Evolutionary conservation across 1,139 yeast genomes (phyloP).

Genomic region (Candida sojae): DNA sequence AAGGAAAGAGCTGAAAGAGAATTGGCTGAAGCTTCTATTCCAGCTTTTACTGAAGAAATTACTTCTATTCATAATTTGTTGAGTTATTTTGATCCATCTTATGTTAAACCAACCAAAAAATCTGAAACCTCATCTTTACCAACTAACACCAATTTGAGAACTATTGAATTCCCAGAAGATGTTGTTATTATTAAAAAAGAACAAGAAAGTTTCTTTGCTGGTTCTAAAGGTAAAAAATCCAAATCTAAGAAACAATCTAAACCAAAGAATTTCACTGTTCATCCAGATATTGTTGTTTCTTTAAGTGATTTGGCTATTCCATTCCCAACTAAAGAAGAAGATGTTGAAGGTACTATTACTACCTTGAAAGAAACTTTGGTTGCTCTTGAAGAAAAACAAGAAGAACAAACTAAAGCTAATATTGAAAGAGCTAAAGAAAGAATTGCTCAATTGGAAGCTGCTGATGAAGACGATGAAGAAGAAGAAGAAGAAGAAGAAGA

Average conservation of each 20-base stretch:
- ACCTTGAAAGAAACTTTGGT: conserved; percentile 74
- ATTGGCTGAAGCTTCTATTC: conserved; percentile 69
- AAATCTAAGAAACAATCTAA: conserved; percentile 46
- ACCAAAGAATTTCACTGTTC: conserved; percentile 61
- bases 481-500: conserved; percentile 20
- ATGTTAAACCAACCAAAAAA: conserved; percentile 56
- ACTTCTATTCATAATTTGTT: conserved; percentile 72
- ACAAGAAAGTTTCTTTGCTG: conserved; percentile 57
- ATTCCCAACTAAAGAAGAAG: conserved; percentile 79
- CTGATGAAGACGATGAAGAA: conserved; percentile 32
- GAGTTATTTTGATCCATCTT: conserved; percentile 75
- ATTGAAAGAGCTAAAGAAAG: conserved; percentile 75
- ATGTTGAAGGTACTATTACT: conserved; percentile 65
- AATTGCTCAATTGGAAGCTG: conserved; percentile 62
- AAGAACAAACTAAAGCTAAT: conserved; percentile 76
- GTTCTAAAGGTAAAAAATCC: conserved; percentile 50
- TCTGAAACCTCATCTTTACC: conserved; percentile 25
- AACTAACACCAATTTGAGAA: conserved; percentile 37
- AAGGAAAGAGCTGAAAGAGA: conserved; percentile 67
- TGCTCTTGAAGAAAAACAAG: conserved; percentile 73
- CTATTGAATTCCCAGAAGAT: conserved; percentile 62
- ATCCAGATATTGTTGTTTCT: conserved; percentile 77
- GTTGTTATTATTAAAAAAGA: conserved; percentile 67
- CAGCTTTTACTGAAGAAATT: conserved; percentile 83
- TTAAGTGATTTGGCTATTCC: conserved; percentile 76